Base-by-base conservation (phyloP, 768 basidiomycete species). In the Termitomyces sp. region DNA sequence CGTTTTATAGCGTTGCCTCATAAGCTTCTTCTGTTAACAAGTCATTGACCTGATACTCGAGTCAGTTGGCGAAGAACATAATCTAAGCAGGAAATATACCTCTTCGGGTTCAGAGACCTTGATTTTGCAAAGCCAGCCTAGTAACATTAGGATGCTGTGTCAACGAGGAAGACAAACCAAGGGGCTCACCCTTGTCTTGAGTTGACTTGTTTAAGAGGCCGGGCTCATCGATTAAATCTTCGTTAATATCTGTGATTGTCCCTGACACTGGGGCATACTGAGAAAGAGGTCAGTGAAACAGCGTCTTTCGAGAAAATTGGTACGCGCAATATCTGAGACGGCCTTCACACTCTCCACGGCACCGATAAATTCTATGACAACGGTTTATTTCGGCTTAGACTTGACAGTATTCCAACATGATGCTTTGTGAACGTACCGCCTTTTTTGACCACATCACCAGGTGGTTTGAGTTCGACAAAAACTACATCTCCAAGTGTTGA, bases 81-180 rank as follows among this genome's bases (percentile, higher is more conserved):
- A 43, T 50, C 10, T 18, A 59, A 79, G 9, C 20, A 9, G 10
- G 44, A 36, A 57, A 14, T 50, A 43, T 71, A 94, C 91, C 82
- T 98, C 91, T 1, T 79, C 72, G 5, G 88, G 87, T 59, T 91
- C 74, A 23, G 89, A 82, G 48, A 97, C 72, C 71, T 88, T 85
- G 67, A 99, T 88, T 79, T 92, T 95, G 85, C 89, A 95, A 49
- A 99, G 84, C 96, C 96, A 99, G 57, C 96, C 95, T 98, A 48
- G 20, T 35, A 49, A 32, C 18, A 18, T 47, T 28, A 58, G 36
- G 58, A 49, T 23, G 50, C n/a, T 1, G 10, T 10, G 16, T 12
- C 23, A 14, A 32, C 30, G 26, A 33, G 40, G 12, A 26, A 26
- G 47, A 41, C 16, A 40, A 3, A 13, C 12, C 47, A 20, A 9